phyloP scores from a whole-genome alignment of 2,329 filamentous ascomycete species.

The Claviceps monticola region DNA sequence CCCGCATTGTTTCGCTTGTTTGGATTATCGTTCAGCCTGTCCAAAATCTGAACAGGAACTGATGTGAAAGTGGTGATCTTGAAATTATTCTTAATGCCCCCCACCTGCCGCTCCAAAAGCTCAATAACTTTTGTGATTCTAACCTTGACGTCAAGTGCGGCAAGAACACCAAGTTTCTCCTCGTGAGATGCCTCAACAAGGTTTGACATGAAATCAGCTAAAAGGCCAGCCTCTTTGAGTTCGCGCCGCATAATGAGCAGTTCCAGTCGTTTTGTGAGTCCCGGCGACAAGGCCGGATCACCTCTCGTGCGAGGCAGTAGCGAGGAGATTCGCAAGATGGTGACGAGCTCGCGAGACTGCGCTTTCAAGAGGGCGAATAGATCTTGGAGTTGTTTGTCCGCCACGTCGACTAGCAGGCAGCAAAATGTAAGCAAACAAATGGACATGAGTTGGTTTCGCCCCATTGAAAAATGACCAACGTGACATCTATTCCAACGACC shows the following conservation, averaged over 20 bases:
- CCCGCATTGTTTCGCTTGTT: conserved; percentile 18
- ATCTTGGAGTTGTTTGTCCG: conserved; percentile 50
- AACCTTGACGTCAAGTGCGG: conserved; percentile 65
- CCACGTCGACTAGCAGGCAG: conserved; percentile 13
- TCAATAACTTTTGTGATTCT: conserved; percentile 73
- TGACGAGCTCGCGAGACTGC: conserved; percentile 73
- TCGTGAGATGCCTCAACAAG: conserved; percentile 77
- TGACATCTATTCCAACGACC: not conserved
- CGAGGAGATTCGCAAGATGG: conserved; percentile 70
- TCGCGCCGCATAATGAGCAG: conserved; percentile 76
- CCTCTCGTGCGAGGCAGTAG: conserved; percentile 59
- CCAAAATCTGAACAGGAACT: conserved; percentile 47
- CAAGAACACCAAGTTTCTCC: conserved; percentile 77
- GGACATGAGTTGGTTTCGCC: not conserved
- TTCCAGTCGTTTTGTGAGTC: conserved; percentile 77
- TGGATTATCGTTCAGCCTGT: conserved; percentile 32
- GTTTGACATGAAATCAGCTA: conserved; percentile 96
- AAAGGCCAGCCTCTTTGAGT: conserved; percentile 62
- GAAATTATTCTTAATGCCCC: conserved; percentile 72
- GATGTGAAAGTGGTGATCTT: conserved; percentile 69
- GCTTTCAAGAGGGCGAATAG: conserved; percentile 72
- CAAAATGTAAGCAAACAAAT: not conserved
- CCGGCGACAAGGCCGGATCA: conserved; percentile 56
- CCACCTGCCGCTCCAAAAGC: conserved; percentile 69
- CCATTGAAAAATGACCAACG: not conserved